Percentiles rank a stretch among this genome's conserved stretches.
These are phyloP conservation scores for Hemisphaericaspora nanyangensis DNA, from an alignment of 805 yeast genomes.

Conservation along the genomic window DNA sequence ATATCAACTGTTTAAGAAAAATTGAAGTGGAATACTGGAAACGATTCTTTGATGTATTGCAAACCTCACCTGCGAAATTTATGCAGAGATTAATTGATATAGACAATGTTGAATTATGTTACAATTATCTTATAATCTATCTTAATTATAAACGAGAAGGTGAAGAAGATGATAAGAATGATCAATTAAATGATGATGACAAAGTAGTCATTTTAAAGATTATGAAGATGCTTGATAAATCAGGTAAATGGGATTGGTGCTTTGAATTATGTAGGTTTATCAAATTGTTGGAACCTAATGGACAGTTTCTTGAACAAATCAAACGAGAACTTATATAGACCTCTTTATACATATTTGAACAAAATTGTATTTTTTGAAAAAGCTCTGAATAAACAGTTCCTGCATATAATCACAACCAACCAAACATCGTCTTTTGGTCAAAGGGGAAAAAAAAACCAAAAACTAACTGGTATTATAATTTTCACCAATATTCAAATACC, in stretches of 20 bases:
- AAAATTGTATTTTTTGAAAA: no score
- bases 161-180: conserved; percentile 16
- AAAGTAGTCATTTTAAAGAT: conserved; percentile 39
- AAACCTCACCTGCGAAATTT: conserved; percentile 42
- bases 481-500: no score
- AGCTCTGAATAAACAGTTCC: no score
- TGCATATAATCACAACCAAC: conserved; percentile 8
- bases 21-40: conserved; percentile 56
- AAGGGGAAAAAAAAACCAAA: no score
- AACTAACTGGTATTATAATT: no score
- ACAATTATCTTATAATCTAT: conserved; percentile 50
- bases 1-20: conserved; percentile 54
- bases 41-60: conserved; percentile 39
- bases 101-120: conserved; percentile 44
- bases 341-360: no score
- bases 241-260: conserved; percentile 48
- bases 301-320: conserved; percentile 22
- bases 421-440: conserved; percentile 4
- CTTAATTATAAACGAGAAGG: conserved; percentile 45
- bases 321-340: conserved; percentile 4
- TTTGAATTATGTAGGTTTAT: conserved; percentile 53
- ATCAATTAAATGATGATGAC: conserved; percentile 29
- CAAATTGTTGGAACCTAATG: conserved; percentile 45
- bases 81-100: conserved; percentile 39
- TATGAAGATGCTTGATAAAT: conserved; percentile 36